Conservation (phyloP, 306 rosid genomes). For the Gleditsia sinensis region DNA sequence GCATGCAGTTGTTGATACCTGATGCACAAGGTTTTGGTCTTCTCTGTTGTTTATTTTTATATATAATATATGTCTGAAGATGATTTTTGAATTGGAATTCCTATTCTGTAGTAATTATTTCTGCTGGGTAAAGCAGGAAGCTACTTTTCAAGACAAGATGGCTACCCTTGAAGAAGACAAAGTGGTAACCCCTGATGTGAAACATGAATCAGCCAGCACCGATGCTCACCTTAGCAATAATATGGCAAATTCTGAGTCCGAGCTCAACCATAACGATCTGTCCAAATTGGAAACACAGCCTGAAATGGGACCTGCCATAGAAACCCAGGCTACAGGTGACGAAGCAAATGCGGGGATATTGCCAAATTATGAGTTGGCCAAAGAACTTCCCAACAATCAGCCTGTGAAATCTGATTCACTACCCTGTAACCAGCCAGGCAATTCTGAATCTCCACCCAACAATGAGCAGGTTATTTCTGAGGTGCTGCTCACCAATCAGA, state of each 20-base stretch:
- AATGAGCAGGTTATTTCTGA: slow-evolving; percentile 25
- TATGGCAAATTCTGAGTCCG: slow-evolving; percentile 17
- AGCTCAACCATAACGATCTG: slow-evolving; percentile 28
- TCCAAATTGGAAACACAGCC: slow-evolving; percentile 23
- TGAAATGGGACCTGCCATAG: slow-evolving; percentile 23
- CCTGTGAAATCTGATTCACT: slow-evolving; percentile 23
- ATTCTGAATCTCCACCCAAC: slow-evolving; percentile 25
- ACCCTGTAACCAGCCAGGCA: neutral
- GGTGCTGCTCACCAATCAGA: slow-evolving; percentile 9
- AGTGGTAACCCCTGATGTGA: slow-evolving; percentile 27
- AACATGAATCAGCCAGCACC: slow-evolving; percentile 22
- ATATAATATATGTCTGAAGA: neutral
- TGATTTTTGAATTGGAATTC: neutral
- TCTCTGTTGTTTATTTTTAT: too few species aligned
- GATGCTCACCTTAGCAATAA: slow-evolving; percentile 37
- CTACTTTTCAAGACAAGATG: slow-evolving; percentile 45
- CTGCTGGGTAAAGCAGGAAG: slow-evolving; percentile 41
- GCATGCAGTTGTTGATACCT: too few species aligned
- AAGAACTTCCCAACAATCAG: slow-evolving; percentile 9
- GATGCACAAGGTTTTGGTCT: too few species aligned
- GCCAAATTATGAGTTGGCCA: slow-evolving; percentile 18
- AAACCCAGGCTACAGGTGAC: slow-evolving; percentile 28
- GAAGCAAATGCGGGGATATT: slow-evolving; percentile 29
- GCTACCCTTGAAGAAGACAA: slow-evolving; percentile 54
- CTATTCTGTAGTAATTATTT: slow-evolving; percentile 9